Evolutionary conservation across 31 red algal species (phyloP).

Genomic region (Porphyra umbilicalis): DNA sequence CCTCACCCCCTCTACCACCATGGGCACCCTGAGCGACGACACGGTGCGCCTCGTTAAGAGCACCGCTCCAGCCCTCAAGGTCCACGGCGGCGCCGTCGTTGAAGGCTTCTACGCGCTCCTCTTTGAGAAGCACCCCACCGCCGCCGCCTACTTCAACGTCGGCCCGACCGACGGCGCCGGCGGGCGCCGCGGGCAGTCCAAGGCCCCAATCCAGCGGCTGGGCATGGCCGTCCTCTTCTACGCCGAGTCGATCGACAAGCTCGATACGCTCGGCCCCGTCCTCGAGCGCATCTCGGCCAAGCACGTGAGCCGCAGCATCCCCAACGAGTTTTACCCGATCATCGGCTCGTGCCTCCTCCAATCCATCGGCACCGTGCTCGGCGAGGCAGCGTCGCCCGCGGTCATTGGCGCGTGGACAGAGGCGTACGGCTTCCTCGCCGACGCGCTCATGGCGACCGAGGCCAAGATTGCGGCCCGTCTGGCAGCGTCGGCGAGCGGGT

Average conservation of each 20-base stretch:
- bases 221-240: conserved; percentile 34
- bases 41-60: conserved; percentile 36
- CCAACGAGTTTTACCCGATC: conserved; percentile 19
- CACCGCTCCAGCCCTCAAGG: conserved; percentile 26
- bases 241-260: conserved; percentile 41
- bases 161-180: not conserved
- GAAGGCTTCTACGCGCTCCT: conserved; percentile 27
- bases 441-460: conserved; percentile 34
- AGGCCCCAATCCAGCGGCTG: conserved; percentile 20
- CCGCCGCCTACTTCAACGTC: conserved; percentile 37
- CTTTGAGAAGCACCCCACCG: conserved; percentile 33
- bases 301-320: conserved; percentile 31
- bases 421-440: conserved; percentile 25
- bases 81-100: conserved; percentile 9
- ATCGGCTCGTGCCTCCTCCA: conserved; percentile 39
- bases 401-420: conserved; percentile 35
- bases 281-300: conserved; percentile 35
- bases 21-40: not conserved
- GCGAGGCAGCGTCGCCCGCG: conserved; percentile 10
- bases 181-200: conserved; percentile 15
- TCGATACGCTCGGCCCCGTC: conserved; percentile 25
- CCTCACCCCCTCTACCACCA: not conserved
- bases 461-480: conserved; percentile 13
- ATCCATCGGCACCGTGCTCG: conserved; percentile 22
- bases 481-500: conserved; percentile 8